Conservation (phyloP, 202 grass and related monocot genomes). For the Miscanthus sacchariflorus region DNA sequence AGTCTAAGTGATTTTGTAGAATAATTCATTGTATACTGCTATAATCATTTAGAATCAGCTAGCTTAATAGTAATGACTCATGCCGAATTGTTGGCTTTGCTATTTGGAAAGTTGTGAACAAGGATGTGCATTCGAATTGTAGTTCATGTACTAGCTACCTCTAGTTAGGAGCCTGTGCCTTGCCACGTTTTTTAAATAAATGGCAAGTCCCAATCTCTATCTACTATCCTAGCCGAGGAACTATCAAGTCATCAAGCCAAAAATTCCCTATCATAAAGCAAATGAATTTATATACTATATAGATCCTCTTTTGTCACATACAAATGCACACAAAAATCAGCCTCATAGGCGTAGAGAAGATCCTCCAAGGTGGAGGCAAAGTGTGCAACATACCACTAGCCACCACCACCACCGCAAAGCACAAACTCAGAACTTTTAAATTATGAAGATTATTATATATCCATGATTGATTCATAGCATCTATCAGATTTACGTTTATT, state of each 20-base stretch:
- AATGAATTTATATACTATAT: neutral
- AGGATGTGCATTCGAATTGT: neutral
- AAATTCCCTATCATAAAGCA: neutral
- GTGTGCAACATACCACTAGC: neutral
- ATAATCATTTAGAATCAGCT: neutral
- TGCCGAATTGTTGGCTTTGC: neutral
- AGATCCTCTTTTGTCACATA: neutral
- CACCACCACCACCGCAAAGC: neutral
- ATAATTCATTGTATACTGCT: neutral
- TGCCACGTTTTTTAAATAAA: neutral
- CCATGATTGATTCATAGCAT: slow-evolving; percentile 10
- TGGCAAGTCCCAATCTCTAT: neutral
- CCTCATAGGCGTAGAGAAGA: neutral
- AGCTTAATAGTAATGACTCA: neutral
- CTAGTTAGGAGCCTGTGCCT: neutral
- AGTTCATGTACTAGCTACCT: neutral
- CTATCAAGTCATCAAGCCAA: neutral
- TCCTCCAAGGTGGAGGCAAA: neutral
- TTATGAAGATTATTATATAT: neutral
- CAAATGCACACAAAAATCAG: neutral
- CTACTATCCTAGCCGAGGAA: neutral
- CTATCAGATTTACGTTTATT: neutral
- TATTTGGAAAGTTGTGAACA: neutral
- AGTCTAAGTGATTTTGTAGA: neutral
- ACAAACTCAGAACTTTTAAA: neutral